A percentile compares a stretch with the other conserved stretches of the same genome.
Conservation (phyloP, 75 land plant genomes). For the Pinus taeda region DNA sequence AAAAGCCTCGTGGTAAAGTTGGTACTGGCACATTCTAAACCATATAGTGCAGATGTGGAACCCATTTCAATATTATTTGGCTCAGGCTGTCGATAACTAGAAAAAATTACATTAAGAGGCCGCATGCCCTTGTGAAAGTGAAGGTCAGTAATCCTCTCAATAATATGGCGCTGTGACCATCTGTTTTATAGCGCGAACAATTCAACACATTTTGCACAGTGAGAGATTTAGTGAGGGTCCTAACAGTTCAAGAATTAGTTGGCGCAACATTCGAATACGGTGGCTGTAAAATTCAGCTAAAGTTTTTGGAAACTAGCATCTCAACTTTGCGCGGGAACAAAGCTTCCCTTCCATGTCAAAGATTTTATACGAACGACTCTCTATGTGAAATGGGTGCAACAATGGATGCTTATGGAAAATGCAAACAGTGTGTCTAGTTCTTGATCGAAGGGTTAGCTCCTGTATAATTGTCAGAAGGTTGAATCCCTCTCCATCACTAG, state of each 20-base stretch:
- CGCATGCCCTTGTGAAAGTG: conserved; percentile 17
- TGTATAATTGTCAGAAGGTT: no score
- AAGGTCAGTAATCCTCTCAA: conserved; percentile 40
- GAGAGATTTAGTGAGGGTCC: neutral
- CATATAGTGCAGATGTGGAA: conserved; percentile 11
- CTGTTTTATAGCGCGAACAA: conserved; percentile 5
- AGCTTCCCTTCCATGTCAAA: no score
- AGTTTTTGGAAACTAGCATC: no score
- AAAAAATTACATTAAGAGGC: conserved; percentile 42
- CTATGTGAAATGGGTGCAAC: no score
- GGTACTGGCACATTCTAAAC: conserved; percentile 12
- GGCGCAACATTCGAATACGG: neutral
- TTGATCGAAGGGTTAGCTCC: no score
- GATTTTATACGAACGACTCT: no score
- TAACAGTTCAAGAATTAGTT: neutral
- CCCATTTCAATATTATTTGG: neutral
- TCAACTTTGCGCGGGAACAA: no score
- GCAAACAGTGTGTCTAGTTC: no score
- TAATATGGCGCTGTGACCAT: conserved; percentile 48
- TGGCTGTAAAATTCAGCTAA: neutral
- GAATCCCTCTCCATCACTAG: no score
- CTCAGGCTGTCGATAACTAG: conserved; percentile 31
- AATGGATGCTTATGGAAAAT: no score
- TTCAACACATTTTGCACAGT: neutral
- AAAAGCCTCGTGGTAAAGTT: conserved; percentile 12